phyloP scores from a whole-genome alignment of 2,329 filamentous ascomycete species.

The Mollisia scopiformis region DNA sequence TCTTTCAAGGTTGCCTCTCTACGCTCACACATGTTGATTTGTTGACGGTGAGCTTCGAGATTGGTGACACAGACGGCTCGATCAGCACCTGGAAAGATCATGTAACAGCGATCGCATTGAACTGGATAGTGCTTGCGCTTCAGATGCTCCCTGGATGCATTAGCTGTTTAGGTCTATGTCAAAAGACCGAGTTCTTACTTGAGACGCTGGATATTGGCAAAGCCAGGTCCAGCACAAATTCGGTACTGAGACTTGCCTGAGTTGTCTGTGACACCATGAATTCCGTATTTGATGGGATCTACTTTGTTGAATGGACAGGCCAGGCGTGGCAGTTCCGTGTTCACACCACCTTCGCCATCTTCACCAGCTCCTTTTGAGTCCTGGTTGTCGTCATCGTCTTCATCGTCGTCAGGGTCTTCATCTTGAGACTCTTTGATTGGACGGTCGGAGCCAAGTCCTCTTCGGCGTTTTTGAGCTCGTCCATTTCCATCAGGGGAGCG shows the following conservation, averaged over 20 bases:
- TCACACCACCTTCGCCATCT: background rate
- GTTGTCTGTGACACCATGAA: constrained; percentile 5
- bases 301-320: constrained; percentile 16
- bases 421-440: background rate
- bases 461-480: background rate
- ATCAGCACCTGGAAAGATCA: constrained; percentile 9
- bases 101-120: constrained; percentile 15
- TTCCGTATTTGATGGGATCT: constrained; percentile 9
- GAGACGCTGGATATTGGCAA: constrained; percentile 13
- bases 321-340: constrained; percentile 2
- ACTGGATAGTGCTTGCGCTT: constrained; percentile 19
- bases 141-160: constrained; percentile 11
- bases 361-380: background rate
- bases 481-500: no score
- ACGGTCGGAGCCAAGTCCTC: background rate
- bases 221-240: constrained; percentile 13
- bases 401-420: constrained; percentile 2
- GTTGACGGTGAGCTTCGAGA: constrained; percentile 12
- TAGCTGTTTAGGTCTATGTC: background rate
- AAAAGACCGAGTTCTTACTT: constrained; percentile 3
- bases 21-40: constrained; percentile 4
- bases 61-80: background rate
- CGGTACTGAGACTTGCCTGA: constrained; percentile 3
- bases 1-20: constrained; percentile 9
- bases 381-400: background rate